Conservation (phyloP, 352 stramenopile genomes). For the Pythium myriotylum region DNA sequence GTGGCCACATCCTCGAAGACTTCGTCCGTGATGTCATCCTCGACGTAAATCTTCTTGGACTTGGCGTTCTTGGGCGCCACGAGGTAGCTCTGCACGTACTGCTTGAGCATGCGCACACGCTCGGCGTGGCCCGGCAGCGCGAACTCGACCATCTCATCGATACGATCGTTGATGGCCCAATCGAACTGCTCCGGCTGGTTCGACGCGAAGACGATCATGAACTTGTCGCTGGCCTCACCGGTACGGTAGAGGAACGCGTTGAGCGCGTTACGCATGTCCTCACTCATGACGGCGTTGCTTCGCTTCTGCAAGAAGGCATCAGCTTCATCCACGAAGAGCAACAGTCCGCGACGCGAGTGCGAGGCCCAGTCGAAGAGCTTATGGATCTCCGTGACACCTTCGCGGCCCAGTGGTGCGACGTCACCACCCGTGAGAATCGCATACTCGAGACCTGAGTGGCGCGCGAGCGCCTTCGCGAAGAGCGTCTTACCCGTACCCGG, state of each 20-base stretch:
- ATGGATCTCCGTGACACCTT: slow-evolving; percentile 99
- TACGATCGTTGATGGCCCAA: slow-evolving; percentile 98
- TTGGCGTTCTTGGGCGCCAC: slow-evolving; percentile 81
- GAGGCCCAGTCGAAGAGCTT: slow-evolving; percentile 99
- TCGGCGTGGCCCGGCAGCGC: slow-evolving; percentile 93
- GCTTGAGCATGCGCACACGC: slow-evolving; percentile 96
- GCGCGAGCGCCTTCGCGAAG: slow-evolving; percentile 97
- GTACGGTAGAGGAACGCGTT: slow-evolving; percentile 99
- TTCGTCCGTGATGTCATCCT: slow-evolving; percentile 90
- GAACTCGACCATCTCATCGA: slow-evolving; percentile 99
- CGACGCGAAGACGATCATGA: slow-evolving; percentile 99
- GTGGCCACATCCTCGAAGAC: slow-evolving; percentile 93
- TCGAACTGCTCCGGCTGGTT: slow-evolving; percentile 99
- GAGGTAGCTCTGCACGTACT: slow-evolving; percentile 99
- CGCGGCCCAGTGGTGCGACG: slow-evolving; percentile 95
- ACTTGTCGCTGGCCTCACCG: slow-evolving; percentile 97
- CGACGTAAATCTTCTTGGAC: slow-evolving; percentile 90
- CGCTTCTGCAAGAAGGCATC: slow-evolving; percentile 99
- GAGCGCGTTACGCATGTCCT: slow-evolving; percentile 98
- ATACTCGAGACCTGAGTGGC: slow-evolving; percentile 97
- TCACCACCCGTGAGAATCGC: slow-evolving; percentile 99
- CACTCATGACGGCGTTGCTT: slow-evolving; percentile 92
- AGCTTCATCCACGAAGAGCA: slow-evolving; percentile 99
- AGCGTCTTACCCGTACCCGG: slow-evolving; percentile 99
- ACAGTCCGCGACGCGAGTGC: slow-evolving; percentile 92